These are phyloP conservation scores for Chloromonas sp. DNA, from an alignment of 163 green algal species.

Conservation along the genomic window DNA sequence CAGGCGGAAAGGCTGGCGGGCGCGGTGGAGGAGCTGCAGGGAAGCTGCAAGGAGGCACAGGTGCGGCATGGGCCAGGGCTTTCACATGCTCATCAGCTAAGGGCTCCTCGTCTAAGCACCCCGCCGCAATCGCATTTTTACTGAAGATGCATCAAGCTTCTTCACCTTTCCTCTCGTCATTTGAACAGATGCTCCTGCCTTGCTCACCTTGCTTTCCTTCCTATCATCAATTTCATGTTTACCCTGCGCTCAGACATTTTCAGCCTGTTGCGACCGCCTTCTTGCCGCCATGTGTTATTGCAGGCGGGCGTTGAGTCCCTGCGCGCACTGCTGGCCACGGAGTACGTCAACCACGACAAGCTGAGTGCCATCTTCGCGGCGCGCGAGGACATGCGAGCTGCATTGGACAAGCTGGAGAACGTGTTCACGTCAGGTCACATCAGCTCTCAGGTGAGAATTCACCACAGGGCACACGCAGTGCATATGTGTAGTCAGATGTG, in stretches of 20 bases:
- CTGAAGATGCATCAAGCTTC: too few species aligned
- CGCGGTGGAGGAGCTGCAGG: slow-evolving; percentile 12
- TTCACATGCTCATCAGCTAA: background rate
- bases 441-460: slow-evolving; percentile 6
- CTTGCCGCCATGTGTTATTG: background rate
- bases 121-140: too few species aligned
- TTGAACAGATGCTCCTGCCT: too few species aligned
- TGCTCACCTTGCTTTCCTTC: too few species aligned
- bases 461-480: background rate
- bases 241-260: background rate
- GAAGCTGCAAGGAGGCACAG: slow-evolving; percentile 2
- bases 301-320: background rate
- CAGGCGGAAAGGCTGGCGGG: slow-evolving; percentile 6
- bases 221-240: background rate
- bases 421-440: slow-evolving; percentile 20
- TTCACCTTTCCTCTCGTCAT: too few species aligned
- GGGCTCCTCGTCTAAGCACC: too few species aligned
- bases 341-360: slow-evolving; percentile 25
- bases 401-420: slow-evolving; percentile 16
- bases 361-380: slow-evolving; percentile 26
- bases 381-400: slow-evolving; percentile 22
- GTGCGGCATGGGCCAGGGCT: background rate
- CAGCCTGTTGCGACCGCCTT: background rate
- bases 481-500: background rate
- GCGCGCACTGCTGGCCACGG: slow-evolving; percentile 4